Conservation (phyloP, 176 grass and related monocot species). For the Aegilops longissima region DNA sequence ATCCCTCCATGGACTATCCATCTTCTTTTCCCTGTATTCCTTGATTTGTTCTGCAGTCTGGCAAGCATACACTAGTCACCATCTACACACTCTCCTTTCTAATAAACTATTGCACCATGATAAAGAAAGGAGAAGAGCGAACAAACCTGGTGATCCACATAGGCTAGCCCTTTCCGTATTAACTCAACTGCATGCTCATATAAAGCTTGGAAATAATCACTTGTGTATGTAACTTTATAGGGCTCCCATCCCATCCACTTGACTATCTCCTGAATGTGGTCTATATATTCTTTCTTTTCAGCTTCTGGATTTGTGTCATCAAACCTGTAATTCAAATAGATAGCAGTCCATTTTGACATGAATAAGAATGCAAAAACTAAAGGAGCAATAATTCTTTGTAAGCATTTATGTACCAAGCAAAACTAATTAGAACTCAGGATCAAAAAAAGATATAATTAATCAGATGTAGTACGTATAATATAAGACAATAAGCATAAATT, state of each 20-base stretch:
- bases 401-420: slow-evolving; percentile 4
- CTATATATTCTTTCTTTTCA: slow-evolving; percentile 96
- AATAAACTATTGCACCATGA: slow-evolving; percentile 14
- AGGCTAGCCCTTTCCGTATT: slow-evolving; percentile 82
- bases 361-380: not conserved
- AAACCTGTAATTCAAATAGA: slow-evolving; percentile 66
- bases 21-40: slow-evolving; percentile 93
- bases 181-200: slow-evolving; percentile 89
- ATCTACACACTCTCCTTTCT: not conserved
- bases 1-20: slow-evolving; percentile 98
- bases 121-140: not conserved
- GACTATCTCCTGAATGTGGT: slow-evolving; percentile 93
- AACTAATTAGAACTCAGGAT: not conserved
- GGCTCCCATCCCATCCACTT: slow-evolving; percentile 95
- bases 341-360: not conserved
- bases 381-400: not conserved
- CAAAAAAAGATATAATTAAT: not conserved
- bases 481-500: not conserved
- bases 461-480: not conserved
- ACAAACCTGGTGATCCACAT: slow-evolving; percentile 96
- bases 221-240: slow-evolving; percentile 96
- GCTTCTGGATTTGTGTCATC: slow-evolving; percentile 99
- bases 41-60: slow-evolving; percentile 91
- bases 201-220: slow-evolving; percentile 95
- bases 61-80: slow-evolving; percentile 34